Evolutionary conservation across 176 grass and related monocot genomes (phyloP).

Genomic region (Zoysia japonica): DNA sequence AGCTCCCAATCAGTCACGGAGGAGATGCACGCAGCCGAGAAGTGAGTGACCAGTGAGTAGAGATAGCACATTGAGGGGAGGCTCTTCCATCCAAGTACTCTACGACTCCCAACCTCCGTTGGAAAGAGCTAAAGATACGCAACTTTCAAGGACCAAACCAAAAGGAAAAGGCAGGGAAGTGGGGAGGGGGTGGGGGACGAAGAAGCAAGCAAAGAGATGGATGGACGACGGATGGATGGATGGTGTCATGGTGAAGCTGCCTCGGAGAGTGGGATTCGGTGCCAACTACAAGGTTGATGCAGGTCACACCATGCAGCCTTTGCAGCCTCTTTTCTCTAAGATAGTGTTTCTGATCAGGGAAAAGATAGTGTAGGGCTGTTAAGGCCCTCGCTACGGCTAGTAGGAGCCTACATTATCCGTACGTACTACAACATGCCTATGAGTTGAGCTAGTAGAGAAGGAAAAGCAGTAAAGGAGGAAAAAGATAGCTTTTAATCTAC

Average conservation of each 20-base stretch:
- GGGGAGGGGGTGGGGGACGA: constrained; percentile 20
- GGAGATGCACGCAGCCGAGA: constrained; percentile 5
- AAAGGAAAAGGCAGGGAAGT: constrained; percentile 46
- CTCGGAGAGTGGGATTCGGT: constrained; percentile 67
- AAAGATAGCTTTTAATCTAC: constrained; percentile 38
- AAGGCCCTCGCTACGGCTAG: constrained; percentile 43
- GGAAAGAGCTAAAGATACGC: constrained; percentile 77
- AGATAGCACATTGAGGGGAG: constrained; percentile 22
- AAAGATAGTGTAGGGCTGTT: constrained; percentile 54
- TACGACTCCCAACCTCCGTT: constrained; percentile 31
- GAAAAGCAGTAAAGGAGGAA: constrained; percentile 37
- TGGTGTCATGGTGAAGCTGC: constrained; percentile 70
- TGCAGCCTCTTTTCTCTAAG: constrained; percentile 46
- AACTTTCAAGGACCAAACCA: constrained; percentile 63
- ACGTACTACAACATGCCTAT: constrained; percentile 34
- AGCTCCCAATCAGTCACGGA: neutral
- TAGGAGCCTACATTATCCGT: constrained; percentile 50
- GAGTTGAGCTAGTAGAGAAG: constrained; percentile 26
- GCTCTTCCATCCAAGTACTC: constrained; percentile 28
- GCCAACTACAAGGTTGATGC: constrained; percentile 76
- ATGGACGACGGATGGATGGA: neutral
- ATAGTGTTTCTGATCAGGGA: constrained; percentile 49
- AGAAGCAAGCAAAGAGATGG: too few relatives aligned
- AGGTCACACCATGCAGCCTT: constrained; percentile 53
- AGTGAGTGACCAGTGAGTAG: constrained; percentile 7